Conservation (phyloP, 495 filamentous ascomycete genomes). For the Lentithecium fluviatile region DNA sequence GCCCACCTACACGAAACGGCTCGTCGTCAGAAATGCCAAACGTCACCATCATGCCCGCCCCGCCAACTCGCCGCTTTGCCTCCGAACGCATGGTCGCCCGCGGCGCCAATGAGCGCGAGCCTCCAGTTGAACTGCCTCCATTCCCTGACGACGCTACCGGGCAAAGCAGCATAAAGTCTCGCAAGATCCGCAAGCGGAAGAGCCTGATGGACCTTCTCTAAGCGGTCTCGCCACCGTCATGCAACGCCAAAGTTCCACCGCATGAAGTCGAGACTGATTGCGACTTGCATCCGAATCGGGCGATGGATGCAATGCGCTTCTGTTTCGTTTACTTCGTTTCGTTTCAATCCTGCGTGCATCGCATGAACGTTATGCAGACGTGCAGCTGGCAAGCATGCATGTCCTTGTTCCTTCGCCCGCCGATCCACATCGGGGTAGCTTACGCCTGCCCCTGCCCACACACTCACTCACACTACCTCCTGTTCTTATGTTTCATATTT, state of each 20-base stretch:
- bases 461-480: no score
- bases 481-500: background rate
- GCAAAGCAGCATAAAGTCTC: slow-evolving; percentile 14
- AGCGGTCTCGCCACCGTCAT: background rate
- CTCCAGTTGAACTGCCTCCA: slow-evolving; percentile 27
- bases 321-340: background rate
- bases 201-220: slow-evolving; percentile 30
- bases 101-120: slow-evolving; percentile 34
- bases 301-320: background rate
- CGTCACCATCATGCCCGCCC: background rate
- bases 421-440: no score
- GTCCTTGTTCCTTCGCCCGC: no score
- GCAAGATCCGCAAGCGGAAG: slow-evolving; percentile 27
- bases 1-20: background rate
- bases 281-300: background rate
- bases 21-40: slow-evolving; percentile 8
- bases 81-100: slow-evolving; percentile 21
- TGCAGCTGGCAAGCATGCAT: no score
- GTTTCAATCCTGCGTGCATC: background rate
- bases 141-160: slow-evolving; percentile 11
- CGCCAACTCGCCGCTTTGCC: background rate
- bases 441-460: no score
- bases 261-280: background rate
- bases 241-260: background rate
- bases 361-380: no score